Base-by-base conservation (phyloP, 2,329 filamentous ascomycete genomes). In the Seiridium unicorne region DNA sequence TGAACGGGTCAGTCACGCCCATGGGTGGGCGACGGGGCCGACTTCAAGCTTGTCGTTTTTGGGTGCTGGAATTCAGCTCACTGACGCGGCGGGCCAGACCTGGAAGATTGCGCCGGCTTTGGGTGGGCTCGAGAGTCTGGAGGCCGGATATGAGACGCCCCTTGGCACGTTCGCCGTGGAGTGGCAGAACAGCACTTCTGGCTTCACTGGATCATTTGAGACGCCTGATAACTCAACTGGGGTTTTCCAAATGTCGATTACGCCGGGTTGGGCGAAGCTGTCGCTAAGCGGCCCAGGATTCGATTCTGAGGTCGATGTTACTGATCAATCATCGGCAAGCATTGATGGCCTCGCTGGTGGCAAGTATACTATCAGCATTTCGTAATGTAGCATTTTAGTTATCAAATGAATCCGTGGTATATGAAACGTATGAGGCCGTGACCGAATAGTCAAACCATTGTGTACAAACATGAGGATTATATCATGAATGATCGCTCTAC, bases 101-200 rank as follows among this genome's bases (percentile, higher is more conserved):
- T 56, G 54, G 54, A 56, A 56, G 54, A 34, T 56, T 13, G 54
- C 54, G 6, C 54, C 54, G 6, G 54, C 54, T 31, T 32, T 56
- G 10, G 54, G 54, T 47, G 54, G 54, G 5, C 38, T 56, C 1
- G n/a, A 36, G 11, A 56, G 38, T 26, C 42, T 56, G 11, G 38
- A 56, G 34, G 54, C 44, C 13, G 54, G 54, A 40, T 56, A 56
- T 18, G 42, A 56, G 42, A 47, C 54, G 40, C 54, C 46, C 9
- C 36, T 49, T 18, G 54, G 54, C 40, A 13, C n/a, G n/a, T 56
- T 34, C 38, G 54, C 54, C 49, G 60, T 3, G 69, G 70, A 34
- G 64, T 64, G 54, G 72, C 61, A 61, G 75, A 76, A 44, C 72
- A 63, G 61, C 74, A 76, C 5, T 60, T 44, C 9, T 68, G 60